These are phyloP conservation scores for Raphidocelis subcapitata DNA, from an alignment of 139 green algal species.

Conservation along the genomic window DNA sequence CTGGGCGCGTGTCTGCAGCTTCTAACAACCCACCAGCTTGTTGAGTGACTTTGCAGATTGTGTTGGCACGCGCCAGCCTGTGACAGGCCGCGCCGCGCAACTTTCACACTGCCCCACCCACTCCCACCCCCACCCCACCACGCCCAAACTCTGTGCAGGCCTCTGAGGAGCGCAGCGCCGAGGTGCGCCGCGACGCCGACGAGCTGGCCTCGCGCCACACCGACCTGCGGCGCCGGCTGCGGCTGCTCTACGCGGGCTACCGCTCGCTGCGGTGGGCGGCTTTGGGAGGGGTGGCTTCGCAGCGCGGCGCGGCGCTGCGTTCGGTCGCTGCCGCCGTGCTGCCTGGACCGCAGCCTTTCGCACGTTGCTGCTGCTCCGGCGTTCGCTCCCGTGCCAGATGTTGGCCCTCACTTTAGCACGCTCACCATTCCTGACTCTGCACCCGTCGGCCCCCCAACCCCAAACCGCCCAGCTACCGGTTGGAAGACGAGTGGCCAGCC, in stretches of 20 bases:
- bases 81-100: background rate
- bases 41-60: no score
- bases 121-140: background rate
- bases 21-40: no score
- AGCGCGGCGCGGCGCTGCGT: no score
- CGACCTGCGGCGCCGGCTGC: slow-evolving; percentile 44
- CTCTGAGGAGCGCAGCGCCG: slow-evolving; percentile 37
- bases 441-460: no score
- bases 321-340: no score
- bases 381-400: no score
- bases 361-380: no score
- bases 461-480: slow-evolving; percentile 41
- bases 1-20: no score
- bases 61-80: background rate
- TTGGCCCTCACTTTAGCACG: no score
- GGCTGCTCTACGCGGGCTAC: slow-evolving; percentile 51
- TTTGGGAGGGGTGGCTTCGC: no score
- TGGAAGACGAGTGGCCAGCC: slow-evolving; percentile 51
- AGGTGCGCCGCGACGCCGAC: slow-evolving; percentile 43
- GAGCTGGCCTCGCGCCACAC: slow-evolving; percentile 35
- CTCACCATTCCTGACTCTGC: no score
- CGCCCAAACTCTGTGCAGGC: slow-evolving; percentile 41
- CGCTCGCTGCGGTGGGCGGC: slow-evolving; percentile 9
- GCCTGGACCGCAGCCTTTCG: no score
- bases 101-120: background rate